These are phyloP conservation scores for Zygoascus biomembranicola DNA, from an alignment of 805 yeast genomes.

Conservation along the genomic window DNA sequence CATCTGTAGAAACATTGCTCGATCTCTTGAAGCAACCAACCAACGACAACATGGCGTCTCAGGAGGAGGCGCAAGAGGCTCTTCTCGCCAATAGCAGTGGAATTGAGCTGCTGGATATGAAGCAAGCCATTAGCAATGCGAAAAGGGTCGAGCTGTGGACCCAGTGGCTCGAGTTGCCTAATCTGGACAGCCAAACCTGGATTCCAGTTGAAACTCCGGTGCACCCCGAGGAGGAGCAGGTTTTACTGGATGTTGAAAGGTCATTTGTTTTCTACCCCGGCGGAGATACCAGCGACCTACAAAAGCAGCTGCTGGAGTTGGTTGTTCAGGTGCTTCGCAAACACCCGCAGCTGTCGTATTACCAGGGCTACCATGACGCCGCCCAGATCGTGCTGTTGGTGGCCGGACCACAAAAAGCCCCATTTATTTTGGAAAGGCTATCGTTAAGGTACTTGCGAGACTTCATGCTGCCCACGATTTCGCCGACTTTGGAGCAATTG, in stretches of 20 bases:
- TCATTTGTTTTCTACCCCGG: constrained; percentile 44
- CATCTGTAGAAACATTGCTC: neutral
- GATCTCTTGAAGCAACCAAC: neutral
- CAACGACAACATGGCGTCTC: neutral
- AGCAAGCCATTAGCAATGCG: neutral
- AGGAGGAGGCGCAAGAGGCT: neutral
- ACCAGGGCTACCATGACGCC: constrained; percentile 91
- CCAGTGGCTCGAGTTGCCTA: constrained; percentile 31
- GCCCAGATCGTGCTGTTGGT: constrained; percentile 58
- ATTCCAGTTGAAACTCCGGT: constrained; percentile 34
- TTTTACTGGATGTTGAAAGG: constrained; percentile 66
- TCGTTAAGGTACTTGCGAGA: constrained; percentile 66
- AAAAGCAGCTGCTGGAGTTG: constrained; percentile 33
- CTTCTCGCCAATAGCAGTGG: neutral
- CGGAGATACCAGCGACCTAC: constrained; percentile 12
- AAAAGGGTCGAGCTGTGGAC: constrained; percentile 38
- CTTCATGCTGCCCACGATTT: constrained; percentile 68
- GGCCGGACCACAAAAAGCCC: constrained; percentile 30
- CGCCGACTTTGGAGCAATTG: constrained; percentile 58
- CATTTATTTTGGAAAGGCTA: constrained; percentile 42
- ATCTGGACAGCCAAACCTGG: neutral
- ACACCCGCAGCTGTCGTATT: constrained; percentile 60
- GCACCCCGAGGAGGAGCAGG: constrained; percentile 64
- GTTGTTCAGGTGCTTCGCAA: constrained; percentile 50
- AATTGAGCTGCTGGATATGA: neutral